A percentile compares a stretch with the other conserved stretches of the same genome.
Evolutionary conservation across 257 asterid genomes (phyloP).

Genomic region (Nicotiana attenuata): DNA sequence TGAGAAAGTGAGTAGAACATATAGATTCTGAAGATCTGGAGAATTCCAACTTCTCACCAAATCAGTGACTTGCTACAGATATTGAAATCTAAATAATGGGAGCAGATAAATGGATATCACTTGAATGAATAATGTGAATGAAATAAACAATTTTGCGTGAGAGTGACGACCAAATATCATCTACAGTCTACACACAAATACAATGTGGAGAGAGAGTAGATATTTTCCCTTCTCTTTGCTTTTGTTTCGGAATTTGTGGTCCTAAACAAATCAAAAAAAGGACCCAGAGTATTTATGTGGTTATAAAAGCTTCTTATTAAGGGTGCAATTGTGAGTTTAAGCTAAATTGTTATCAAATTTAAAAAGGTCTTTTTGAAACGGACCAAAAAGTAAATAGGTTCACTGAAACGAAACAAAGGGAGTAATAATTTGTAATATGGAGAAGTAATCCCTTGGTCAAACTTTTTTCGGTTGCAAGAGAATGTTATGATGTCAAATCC

Average conservation of each 20-base stretch:
- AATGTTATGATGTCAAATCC: neutral
- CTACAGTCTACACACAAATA: neutral
- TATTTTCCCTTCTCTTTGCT: neutral
- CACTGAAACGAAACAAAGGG: too few relatives aligned
- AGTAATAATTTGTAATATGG: neutral
- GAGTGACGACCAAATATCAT: too few relatives aligned
- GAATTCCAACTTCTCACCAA: neutral
- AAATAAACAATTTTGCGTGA: slow-evolving; percentile 40
- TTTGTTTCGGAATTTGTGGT: too few relatives aligned
- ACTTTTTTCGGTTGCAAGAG: neutral
- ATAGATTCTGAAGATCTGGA: neutral
- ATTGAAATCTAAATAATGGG: neutral
- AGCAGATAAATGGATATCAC: neutral
- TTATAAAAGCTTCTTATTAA: too few relatives aligned
- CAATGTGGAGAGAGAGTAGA: neutral
- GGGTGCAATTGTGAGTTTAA: too few relatives aligned
- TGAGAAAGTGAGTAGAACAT: neutral
- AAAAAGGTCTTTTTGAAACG: too few relatives aligned
- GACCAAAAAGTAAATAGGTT: too few relatives aligned
- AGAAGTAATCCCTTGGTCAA: neutral
- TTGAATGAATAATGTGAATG: slow-evolving; percentile 22
- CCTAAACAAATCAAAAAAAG: too few relatives aligned
- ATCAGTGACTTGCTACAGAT: neutral
- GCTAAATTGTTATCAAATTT: too few relatives aligned
- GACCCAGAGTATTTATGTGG: too few relatives aligned